Base-by-base conservation (phyloP, 768 basidiomycete genomes). In the Leccinum boreale region DNA sequence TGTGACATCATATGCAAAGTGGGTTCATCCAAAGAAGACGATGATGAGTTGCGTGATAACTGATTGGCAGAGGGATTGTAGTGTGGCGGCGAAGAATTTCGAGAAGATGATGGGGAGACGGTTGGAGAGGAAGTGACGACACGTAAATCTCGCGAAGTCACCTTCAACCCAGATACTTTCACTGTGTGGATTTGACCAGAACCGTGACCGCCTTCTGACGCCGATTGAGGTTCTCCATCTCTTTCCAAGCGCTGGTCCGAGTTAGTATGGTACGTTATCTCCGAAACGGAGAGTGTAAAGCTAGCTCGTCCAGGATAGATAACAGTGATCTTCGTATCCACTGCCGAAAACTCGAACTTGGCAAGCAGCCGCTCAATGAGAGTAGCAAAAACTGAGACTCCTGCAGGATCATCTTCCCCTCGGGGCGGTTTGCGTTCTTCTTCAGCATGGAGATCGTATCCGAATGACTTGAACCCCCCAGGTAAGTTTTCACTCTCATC, bases 351-450 rank as follows among this genome's bases (percentile, higher is more conserved):
- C 59, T 89, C 85, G 67, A 94, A 90, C 59, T 87, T 82, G 15
- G 89, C 81, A 28, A 94, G 81, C 12, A 94, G 75, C 28, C 85
- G 79, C 66, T 94, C 92, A 49, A 94, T 85, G 55, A 94, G 79
- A 49, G 82, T 81, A 28, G 93, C 85, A 69, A 94, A 88, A 50
- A 94, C 75, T 15, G 90, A 90, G 24, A 93, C 85, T 17, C 90
- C 92, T 28, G 81, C 80, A 44, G 88, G 86, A 60, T 91, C 87
- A 26, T 73, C 66, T 50, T 88, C 86, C 21, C 69, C 53, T 52
- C 72, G 70, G 3, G 56, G 24, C 4, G 47, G 63, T 53, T 60
- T 62, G 24, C 66, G 66, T 17, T 70, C 67, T 44, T 77, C 78
- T 51, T 83, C 82, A 10, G 55, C 19, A 28, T 48, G 58, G 23